Evolutionary conservation across 2,329 filamentous ascomycete species (phyloP).

Genomic region (Hymenoscyphus infarciens): DNA sequence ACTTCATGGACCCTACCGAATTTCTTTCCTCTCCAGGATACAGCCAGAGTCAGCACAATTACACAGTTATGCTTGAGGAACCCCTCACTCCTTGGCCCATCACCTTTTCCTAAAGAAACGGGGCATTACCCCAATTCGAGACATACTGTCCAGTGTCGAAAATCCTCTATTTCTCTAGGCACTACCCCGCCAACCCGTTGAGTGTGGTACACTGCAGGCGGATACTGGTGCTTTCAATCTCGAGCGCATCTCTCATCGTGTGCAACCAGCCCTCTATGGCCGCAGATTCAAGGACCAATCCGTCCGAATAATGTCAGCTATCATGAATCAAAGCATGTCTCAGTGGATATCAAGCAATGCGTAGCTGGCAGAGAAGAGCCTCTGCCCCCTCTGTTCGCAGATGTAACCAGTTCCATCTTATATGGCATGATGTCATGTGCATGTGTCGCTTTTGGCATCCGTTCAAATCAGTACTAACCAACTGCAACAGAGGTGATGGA

Average conservation of each 20-base stretch:
- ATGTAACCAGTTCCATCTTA: neutral
- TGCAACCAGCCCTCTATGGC: neutral
- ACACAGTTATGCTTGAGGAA: neutral
- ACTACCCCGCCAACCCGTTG: neutral
- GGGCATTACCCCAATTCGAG: neutral
- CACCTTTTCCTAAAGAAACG: neutral
- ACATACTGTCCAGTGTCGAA: neutral
- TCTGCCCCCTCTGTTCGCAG: neutral
- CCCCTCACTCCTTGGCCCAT: neutral
- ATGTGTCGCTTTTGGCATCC: neutral
- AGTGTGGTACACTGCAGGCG: neutral
- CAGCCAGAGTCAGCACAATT: neutral
- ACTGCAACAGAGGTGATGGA: constrained; percentile 30
- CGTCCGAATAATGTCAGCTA: neutral
- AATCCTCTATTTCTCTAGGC: neutral
- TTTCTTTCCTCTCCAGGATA: neutral
- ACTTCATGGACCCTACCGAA: neutral
- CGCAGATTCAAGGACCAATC: neutral
- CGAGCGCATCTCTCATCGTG: neutral
- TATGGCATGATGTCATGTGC: neutral
- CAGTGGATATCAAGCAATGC: constrained; percentile 2
- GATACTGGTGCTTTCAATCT: neutral
- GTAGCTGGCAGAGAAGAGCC: neutral
- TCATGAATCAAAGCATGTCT: neutral
- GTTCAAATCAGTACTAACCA: constrained; percentile 13